These are phyloP conservation scores for Penicillium sp. DNA, from an alignment of 2,329 filamentous ascomycete species.

Conservation along the genomic window DNA sequence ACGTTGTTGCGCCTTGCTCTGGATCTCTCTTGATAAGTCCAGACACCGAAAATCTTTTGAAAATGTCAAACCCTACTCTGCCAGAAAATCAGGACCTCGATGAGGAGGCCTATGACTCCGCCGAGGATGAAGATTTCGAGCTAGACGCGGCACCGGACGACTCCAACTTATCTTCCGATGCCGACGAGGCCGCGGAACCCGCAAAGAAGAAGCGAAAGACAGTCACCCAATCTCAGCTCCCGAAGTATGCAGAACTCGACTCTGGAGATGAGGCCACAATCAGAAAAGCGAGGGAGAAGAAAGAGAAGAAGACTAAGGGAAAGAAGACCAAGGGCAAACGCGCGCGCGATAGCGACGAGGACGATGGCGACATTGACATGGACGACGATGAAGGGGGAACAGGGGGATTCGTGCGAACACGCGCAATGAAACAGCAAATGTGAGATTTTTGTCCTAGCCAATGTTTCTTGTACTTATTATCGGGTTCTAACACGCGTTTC, in stretches of 20 bases:
- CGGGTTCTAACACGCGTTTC: slow-evolving; percentile 5
- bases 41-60: not conserved
- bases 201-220: slow-evolving; percentile 43
- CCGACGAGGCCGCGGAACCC: slow-evolving; percentile 33
- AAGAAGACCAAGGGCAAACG: slow-evolving; percentile 33
- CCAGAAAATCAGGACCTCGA: slow-evolving; percentile 28
- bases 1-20: not conserved
- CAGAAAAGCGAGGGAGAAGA: slow-evolving; percentile 46
- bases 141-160: slow-evolving; percentile 37
- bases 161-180: slow-evolving; percentile 35
- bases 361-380: slow-evolving; percentile 41
- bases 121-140: slow-evolving; percentile 42
- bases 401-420: slow-evolving; percentile 54
- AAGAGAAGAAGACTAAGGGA: slow-evolving; percentile 41
- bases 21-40: not conserved
- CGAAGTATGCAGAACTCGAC: slow-evolving; percentile 47
- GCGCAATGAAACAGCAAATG: slow-evolving; percentile 53
- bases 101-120: slow-evolving; percentile 40
- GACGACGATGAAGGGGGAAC: slow-evolving; percentile 47
- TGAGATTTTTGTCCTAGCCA: slow-evolving; percentile 25
- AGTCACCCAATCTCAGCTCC: slow-evolving; percentile 23
- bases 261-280: slow-evolving; percentile 61
- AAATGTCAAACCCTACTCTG: slow-evolving; percentile 18
- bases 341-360: slow-evolving; percentile 30
- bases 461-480: not conserved